Evolutionary conservation across 208 protist genomes (phyloP), one percentile per base, ranked within the genome.

Genomic region (Pavlovales sp.): DNA sequence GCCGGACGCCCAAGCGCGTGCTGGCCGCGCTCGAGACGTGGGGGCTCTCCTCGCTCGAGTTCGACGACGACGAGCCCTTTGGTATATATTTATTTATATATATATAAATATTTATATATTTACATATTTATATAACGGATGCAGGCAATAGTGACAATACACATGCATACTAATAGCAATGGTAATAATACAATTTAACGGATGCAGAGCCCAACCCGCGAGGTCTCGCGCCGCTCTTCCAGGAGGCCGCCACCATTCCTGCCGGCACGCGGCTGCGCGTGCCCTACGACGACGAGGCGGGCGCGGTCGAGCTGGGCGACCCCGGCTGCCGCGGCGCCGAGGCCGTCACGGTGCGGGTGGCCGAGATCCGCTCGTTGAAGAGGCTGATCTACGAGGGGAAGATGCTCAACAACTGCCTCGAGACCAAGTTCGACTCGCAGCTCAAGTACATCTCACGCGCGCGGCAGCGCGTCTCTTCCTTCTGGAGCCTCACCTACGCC

Each of bases 151-250:
- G n/a, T n/a, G n/a, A n/a, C n/a, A n/a, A n/a, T n/a, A n/a, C n/a
- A n/a, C n/a, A n/a, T n/a, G n/a, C n/a, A n/a, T n/a, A n/a, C n/a
- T n/a, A n/a, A n/a, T n/a, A n/a, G n/a, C n/a, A n/a, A n/a, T n/a
- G n/a, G n/a, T n/a, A n/a, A n/a, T n/a, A n/a, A n/a, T n/a, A n/a
- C n/a, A n/a, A n/a, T n/a, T n/a, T n/a, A n/a, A n/a, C n/a, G n/a
- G n/a, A n/a, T n/a, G n/a, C n/a, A n/a, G 20, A 85, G 80, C 80
- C 80, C 7, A 85, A 85, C 47, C 80, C 80, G 46, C 42, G 46
- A 0, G 80, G 80, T 11, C 42, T 85, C 37, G 5, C 4, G 20
- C 20, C 20, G 39, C 14, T 71, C 36, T 85, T 85, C 36, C 34
- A 75, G 46, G 0, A 71, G 46, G n/a, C 4, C 28, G 80, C 80